Conservation (phyloP, 2,329 filamentous ascomycete species). For the Verruconis gallopava region DNA sequence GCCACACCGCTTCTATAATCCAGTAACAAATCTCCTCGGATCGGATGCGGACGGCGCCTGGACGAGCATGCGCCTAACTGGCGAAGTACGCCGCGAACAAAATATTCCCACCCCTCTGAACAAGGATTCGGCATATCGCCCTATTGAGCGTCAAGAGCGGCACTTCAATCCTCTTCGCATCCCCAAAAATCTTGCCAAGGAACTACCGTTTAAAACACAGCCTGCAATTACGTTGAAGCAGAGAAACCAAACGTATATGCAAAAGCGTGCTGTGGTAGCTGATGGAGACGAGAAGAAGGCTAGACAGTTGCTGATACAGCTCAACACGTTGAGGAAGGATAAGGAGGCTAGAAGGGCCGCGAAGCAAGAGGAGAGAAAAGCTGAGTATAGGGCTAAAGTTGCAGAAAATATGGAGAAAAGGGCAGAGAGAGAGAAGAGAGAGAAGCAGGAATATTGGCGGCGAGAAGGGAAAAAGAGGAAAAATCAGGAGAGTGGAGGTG, state of each 20-base stretch:
- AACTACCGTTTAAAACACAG: conserved; percentile 86
- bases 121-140: conserved; percentile 75
- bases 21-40: conserved; percentile 81
- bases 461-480: conserved; percentile 74
- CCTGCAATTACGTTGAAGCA: conserved; percentile 71
- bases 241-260: conserved; percentile 73
- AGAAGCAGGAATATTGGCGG: conserved; percentile 86
- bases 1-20: conserved; percentile 93
- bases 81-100: conserved; percentile 71
- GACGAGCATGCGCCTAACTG: conserved; percentile 88
- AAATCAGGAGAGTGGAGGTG: conserved; percentile 38
- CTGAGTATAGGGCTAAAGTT: conserved; percentile 70
- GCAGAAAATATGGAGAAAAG: conserved; percentile 75
- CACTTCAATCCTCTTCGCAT: conserved; percentile 53
- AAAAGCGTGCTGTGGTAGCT: conserved; percentile 85
- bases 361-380: conserved; percentile 80
- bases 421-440: conserved; percentile 72
- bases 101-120: conserved; percentile 63
- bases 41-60: conserved; percentile 39
- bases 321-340: conserved; percentile 81
- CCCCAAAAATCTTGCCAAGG: conserved; percentile 66
- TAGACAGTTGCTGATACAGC: conserved; percentile 79
- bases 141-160: conserved; percentile 37
- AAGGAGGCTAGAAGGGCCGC: conserved; percentile 69
- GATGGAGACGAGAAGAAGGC: conserved; percentile 76